Percentiles rank a stretch among this genome's conserved stretches.
Conservation (phyloP, 2,329 filamentous ascomycete species). For the Emergomyces orientalis region DNA sequence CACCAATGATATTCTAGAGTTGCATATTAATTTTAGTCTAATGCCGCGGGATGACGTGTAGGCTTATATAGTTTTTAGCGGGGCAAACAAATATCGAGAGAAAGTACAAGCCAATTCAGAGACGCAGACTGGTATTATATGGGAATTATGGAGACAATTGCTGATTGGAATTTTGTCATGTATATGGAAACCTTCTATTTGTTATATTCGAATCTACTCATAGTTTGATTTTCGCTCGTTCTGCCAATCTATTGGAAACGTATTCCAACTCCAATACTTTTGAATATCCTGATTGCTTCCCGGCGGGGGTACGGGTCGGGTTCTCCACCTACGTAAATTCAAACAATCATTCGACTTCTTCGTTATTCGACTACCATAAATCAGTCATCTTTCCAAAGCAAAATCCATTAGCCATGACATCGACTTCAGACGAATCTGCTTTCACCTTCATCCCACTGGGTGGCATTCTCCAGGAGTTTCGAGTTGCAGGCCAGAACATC, state of each 20-base stretch:
- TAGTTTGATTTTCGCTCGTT: background rate
- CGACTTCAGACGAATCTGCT: slow-evolving; percentile 22
- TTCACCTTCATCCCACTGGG: slow-evolving; percentile 40
- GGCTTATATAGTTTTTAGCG: no score
- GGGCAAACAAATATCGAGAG: no score
- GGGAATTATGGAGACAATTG: no score
- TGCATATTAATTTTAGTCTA: background rate
- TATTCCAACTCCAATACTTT: background rate
- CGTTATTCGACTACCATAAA: background rate
- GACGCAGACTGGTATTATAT: no score
- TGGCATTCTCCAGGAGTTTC: slow-evolving; percentile 57
- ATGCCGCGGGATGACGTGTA: background rate
- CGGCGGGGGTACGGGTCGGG: background rate
- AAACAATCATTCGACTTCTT: background rate
- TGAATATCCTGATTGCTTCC: background rate
- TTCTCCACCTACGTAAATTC: background rate
- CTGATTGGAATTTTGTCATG: background rate
- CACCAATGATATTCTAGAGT: background rate
- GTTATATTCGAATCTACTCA: background rate
- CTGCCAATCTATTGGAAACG: background rate
- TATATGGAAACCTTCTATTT: no score
- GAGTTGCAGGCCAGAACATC: slow-evolving; percentile 70
- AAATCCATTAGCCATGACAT: slow-evolving; percentile 8
- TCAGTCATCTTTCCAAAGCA: background rate
- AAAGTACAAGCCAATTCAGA: no score